Base-by-base conservation (phyloP, 1,284 basidiomycete genomes). In the Naganishia sp. region DNA sequence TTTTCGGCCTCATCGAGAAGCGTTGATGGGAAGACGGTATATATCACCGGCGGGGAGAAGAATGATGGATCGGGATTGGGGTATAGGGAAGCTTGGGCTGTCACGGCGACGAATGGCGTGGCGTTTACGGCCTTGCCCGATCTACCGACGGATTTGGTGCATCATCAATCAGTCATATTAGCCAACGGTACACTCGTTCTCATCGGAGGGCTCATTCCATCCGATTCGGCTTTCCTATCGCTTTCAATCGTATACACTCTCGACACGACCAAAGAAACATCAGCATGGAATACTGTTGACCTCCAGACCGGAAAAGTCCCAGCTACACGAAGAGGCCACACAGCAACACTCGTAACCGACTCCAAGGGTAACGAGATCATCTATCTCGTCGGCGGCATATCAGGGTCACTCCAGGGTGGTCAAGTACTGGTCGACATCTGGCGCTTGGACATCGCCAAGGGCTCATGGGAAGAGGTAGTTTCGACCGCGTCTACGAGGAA, bases 11-110 rank as follows among this genome's bases (percentile, higher is more conserved):
- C 73, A 11, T 80, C 87, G 2, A 81, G 84, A 1, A 83, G 84
- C 7, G 70, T 80, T 0, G 72, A 73, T 16, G 72, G 72, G 6
- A 83, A 82, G 5, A 76, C 80, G 73, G 81, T 88, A 5, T 88
- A 83, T 75, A 82, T 93, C 33, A 83, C 89, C 49, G 91, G 91
- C 2, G 91, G 91, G 4, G 83, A 88, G 77, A 86, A 83, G 70
- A 84, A 86, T 11, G 90, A 93, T 75, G 89, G 86, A n/a, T 92
- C 90, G 10, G 81, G 81, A 5, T 80, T 79, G 53, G 84, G 82
- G 0, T 87, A 88, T 72, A 81, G 83, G 10, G 86, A 88, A 50
- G 83, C 88, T 67, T 90, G 86, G 74, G 76, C 84, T 39, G 91
- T 89, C 77, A 79, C 85, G 72, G 2, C 48, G n/a, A 42, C 50